phyloP scores from a whole-genome alignment of 176 grass and related monocot genomes.

The Avena sativa region DNA sequence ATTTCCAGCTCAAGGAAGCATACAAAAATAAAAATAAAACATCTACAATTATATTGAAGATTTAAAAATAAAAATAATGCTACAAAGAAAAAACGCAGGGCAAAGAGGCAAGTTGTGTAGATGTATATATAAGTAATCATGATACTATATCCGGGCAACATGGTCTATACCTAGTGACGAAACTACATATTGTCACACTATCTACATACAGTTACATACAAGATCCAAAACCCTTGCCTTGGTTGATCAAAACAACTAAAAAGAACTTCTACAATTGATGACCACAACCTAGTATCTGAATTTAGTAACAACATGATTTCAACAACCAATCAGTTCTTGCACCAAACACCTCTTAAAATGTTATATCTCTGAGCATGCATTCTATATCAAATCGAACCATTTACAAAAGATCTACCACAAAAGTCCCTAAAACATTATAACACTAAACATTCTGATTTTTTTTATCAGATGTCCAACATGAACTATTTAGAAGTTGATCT shows the following conservation, averaged over 20 bases:
- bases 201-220: not conserved
- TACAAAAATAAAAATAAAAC: not conserved
- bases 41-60: not conserved
- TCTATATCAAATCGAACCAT: too few relatives aligned
- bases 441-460: not conserved
- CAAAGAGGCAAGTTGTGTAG: not conserved
- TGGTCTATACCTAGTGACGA: not conserved
- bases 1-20: not conserved
- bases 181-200: not conserved
- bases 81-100: not conserved
- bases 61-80: not conserved
- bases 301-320: too few relatives aligned
- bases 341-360: too few relatives aligned
- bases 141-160: not conserved
- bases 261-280: too few relatives aligned
- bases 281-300: too few relatives aligned
- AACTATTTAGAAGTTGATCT: not conserved
- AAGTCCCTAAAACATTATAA: too few relatives aligned
- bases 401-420: too few relatives aligned
- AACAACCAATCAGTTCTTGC: too few relatives aligned
- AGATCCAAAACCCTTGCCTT: too few relatives aligned
- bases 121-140: not conserved
- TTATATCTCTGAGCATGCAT: too few relatives aligned
- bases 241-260: too few relatives aligned
- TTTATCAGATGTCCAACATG: not conserved